A percentile compares a stretch with the other conserved stretches of the same genome.
Conservation (phyloP, 2,329 filamentous ascomycete genomes). For the Verticillium isaacii region DNA sequence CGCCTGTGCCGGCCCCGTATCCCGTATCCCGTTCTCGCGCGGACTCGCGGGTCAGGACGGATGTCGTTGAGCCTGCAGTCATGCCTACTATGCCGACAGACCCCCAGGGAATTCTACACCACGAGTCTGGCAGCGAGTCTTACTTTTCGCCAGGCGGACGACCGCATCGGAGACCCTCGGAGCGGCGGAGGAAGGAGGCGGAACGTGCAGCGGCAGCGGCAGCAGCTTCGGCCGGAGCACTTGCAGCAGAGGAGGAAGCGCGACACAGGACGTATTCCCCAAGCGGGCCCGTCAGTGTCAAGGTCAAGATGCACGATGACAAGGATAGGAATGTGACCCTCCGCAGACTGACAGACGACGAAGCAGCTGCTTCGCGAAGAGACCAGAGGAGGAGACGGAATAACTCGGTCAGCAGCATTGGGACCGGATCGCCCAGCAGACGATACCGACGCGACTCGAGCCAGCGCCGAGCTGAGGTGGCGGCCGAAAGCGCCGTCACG, state of each 20-base stretch:
- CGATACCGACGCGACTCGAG: slow-evolving; percentile 52
- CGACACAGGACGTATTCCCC: slow-evolving; percentile 27
- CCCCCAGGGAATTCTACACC: slow-evolving; percentile 39
- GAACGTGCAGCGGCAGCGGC: slow-evolving; percentile 43
- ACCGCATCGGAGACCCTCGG: slow-evolving; percentile 37
- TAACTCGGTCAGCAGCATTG: slow-evolving; percentile 52
- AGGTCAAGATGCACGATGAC: slow-evolving; percentile 57
- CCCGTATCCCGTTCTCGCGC: neutral
- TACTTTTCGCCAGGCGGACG: slow-evolving; percentile 35
- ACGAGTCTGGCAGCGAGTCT: slow-evolving; percentile 37
- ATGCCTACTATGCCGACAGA: slow-evolving; percentile 55
- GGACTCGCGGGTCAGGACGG: neutral
- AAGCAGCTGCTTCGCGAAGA: slow-evolving; percentile 40
- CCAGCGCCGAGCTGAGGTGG: slow-evolving; percentile 39
- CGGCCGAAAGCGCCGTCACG: slow-evolving; percentile 30
- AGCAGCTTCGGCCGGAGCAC: slow-evolving; percentile 38
- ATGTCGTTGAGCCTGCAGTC: slow-evolving; percentile 21
- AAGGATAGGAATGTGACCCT: slow-evolving; percentile 57
- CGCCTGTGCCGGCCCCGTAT: neutral
- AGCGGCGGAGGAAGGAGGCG: slow-evolving; percentile 39
- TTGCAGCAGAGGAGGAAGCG: slow-evolving; percentile 44
- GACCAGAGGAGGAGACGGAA: slow-evolving; percentile 33
- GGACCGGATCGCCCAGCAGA: slow-evolving; percentile 44
- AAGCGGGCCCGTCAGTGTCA: slow-evolving; percentile 50
- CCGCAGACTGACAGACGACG: slow-evolving; percentile 56